Evolutionary conservation across 768 basidiomycete genomes (phyloP).

Genomic region (Leccinum barrowsii): DNA sequence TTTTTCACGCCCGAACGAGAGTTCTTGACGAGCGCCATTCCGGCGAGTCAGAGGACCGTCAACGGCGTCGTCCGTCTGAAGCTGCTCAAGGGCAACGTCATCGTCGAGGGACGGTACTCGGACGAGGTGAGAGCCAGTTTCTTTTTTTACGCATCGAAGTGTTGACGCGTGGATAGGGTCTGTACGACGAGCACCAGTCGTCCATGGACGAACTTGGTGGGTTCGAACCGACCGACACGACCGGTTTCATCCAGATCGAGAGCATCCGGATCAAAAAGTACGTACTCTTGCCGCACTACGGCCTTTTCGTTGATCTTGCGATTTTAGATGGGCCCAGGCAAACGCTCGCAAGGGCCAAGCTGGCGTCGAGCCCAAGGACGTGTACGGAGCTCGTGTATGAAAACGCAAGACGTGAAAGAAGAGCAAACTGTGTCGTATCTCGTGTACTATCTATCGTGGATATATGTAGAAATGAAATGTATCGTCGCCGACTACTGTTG

Average conservation of each 20-base stretch:
- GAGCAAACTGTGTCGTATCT: not conserved
- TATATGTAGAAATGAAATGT: not conserved
- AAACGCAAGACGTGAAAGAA: not conserved
- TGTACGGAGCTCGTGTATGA: slow-evolving; percentile 65
- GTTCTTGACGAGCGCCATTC: slow-evolving; percentile 87
- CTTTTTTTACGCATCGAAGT: not conserved
- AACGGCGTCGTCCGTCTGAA: slow-evolving; percentile 90
- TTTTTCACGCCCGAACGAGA: slow-evolving; percentile 99
- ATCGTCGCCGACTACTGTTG: not conserved
- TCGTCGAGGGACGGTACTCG: slow-evolving; percentile 88
- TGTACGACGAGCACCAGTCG: slow-evolving; percentile 93
- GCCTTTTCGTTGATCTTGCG: slow-evolving; percentile 1
- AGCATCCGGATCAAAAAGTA: slow-evolving; percentile 98
- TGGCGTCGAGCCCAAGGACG: slow-evolving; percentile 73
- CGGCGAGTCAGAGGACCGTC: slow-evolving; percentile 92
- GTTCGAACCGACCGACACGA: slow-evolving; percentile 93
- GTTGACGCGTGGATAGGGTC: slow-evolving; percentile 49
- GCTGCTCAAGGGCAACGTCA: slow-evolving; percentile 94
- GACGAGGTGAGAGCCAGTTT: slow-evolving; percentile 57
- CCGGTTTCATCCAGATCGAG: slow-evolving; percentile 96
- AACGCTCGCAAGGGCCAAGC: slow-evolving; percentile 82
- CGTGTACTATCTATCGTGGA: slow-evolving; percentile 5
- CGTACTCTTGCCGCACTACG: slow-evolving; percentile 23
- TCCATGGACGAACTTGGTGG: slow-evolving; percentile 99
- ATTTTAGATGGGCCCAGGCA: slow-evolving; percentile 76